These are phyloP conservation scores for Aeminium ludgeri DNA, from an alignment of 495 filamentous ascomycete genomes.

Conservation along the genomic window DNA sequence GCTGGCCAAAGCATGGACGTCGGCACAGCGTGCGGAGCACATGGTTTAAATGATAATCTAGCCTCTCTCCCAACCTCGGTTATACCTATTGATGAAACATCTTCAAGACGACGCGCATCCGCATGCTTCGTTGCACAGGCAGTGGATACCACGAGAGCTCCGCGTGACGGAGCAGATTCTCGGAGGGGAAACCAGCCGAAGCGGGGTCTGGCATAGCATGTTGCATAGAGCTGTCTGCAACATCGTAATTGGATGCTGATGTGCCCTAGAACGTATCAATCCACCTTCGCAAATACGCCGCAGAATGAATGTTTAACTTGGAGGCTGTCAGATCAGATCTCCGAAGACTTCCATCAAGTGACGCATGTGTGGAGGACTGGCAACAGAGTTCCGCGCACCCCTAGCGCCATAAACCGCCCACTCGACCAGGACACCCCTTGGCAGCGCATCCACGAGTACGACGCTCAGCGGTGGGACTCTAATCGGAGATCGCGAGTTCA, in stretches of 20 bases:
- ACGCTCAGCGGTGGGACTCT: conserved; percentile 45
- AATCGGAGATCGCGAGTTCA: neutral
- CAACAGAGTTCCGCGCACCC: neutral
- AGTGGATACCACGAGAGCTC: neutral
- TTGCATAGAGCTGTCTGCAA: neutral
- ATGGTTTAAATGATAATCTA: no score
- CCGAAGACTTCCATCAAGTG: neutral
- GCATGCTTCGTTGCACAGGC: no score
- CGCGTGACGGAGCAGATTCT: no score
- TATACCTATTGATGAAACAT: no score
- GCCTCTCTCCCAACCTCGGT: no score
- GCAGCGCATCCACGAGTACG: conserved; percentile 54
- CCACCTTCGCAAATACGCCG: no score
- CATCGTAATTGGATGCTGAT: neutral
- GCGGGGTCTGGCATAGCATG: no score
- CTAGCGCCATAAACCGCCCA: conserved; percentile 30
- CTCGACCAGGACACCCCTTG: conserved; percentile 51
- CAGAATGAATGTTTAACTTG: no score
- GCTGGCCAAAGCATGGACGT: neutral
- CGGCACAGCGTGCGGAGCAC: no score
- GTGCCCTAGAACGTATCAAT: no score
- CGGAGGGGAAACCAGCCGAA: no score
- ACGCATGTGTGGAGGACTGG: neutral
- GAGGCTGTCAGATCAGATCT: no score
- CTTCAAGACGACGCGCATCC: neutral